Evolutionary conservation across 768 basidiomycete species (phyloP), one percentile per base, ranked within the genome.

Genomic region (Jaapia argillacea): DNA sequence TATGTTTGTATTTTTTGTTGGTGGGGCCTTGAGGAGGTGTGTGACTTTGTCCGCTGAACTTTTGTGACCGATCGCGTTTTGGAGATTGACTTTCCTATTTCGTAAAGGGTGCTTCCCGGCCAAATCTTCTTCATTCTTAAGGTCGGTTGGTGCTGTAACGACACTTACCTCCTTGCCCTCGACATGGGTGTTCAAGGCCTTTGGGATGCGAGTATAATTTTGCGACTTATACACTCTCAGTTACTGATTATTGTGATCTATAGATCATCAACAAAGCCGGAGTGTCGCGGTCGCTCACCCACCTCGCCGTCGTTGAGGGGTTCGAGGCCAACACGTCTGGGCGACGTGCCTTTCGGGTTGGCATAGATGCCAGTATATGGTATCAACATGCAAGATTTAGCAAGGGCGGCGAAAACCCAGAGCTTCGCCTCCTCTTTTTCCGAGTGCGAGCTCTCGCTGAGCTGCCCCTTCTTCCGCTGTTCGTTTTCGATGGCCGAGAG

Each of bases 401-500:
- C 40, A 45, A 51, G 16, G 53, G 39, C 16, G 70, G 69, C 10
- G 63, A 64, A 36, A 70, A 70, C 48, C 69, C 68, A 3, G 64
- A 67, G 51, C 55, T 72, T 10, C 60, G 67, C 3, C 60, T 62
- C 1, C 53, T 73, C n/a, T 70, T 70, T 52, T 71, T 64, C 57
- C 65, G 68, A 23, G 60, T 69, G 21, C 53, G 56, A 5, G 53
- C 54, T 1, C 56, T 72, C 13, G 42, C 63, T 4, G 54, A 58
- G 41, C 56, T 66, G 6, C 70, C 71, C 1, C 48, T 71, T 40
- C 50, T 67, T 2, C 63, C 65, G 16, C 57, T 72, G 1, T 72
- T 72, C 52, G 69, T 72, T 6, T 73, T 71, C 47, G 69, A 73
- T 48, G 72, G 71, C 0, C 58, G 64, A 1, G 49, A 62, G 25